Evolutionary conservation across 371 early-diverging fungal genomes (phyloP).

Genomic region (Mortierella sp.): DNA sequence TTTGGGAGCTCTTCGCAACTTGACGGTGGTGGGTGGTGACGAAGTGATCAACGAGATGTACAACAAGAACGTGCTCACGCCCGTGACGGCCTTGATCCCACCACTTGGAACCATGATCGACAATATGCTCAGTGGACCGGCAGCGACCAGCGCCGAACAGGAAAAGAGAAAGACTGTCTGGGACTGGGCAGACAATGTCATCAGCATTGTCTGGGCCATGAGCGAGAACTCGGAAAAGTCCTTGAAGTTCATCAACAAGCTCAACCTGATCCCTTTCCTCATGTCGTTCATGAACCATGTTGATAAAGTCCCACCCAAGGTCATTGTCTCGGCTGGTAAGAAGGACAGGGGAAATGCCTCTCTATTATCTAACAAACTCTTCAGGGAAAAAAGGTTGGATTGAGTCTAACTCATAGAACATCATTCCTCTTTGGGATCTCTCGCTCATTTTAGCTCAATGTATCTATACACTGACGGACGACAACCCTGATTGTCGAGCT

Average conservation of each 20-base stretch:
- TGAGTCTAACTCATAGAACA: no score
- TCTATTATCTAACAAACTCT: no score
- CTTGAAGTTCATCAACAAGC: conserved; percentile 72
- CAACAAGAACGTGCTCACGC: conserved; percentile 71
- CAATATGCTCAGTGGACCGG: conserved; percentile 59
- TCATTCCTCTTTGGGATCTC: not conserved
- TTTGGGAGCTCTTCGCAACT: conserved; percentile 80
- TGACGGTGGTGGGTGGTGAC: conserved; percentile 68
- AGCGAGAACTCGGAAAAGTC: conserved; percentile 77
- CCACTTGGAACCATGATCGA: conserved; percentile 60
- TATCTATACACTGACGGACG: conserved; percentile 85
- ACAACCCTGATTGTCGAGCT: conserved; percentile 71
- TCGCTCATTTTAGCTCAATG: conserved; percentile 70
- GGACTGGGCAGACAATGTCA: conserved; percentile 78
- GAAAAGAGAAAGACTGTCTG: conserved; percentile 71
- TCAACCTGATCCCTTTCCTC: conserved; percentile 72
- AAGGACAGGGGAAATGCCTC: no score
- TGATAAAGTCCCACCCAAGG: conserved; percentile 68
- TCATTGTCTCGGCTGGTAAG: conserved; percentile 76
- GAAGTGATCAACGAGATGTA: conserved; percentile 75
- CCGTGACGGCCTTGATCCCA: conserved; percentile 62
- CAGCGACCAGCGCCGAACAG: conserved; percentile 57
- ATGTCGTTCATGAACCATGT: conserved; percentile 73
- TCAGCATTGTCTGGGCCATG: conserved; percentile 74
- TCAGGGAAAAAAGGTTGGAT: no score